A percentile compares a stretch with the other conserved stretches of the same genome.
These are phyloP conservation scores for Aspergillus ochraceus DNA, from an alignment of 2,329 filamentous ascomycete species.

Conservation along the genomic window DNA sequence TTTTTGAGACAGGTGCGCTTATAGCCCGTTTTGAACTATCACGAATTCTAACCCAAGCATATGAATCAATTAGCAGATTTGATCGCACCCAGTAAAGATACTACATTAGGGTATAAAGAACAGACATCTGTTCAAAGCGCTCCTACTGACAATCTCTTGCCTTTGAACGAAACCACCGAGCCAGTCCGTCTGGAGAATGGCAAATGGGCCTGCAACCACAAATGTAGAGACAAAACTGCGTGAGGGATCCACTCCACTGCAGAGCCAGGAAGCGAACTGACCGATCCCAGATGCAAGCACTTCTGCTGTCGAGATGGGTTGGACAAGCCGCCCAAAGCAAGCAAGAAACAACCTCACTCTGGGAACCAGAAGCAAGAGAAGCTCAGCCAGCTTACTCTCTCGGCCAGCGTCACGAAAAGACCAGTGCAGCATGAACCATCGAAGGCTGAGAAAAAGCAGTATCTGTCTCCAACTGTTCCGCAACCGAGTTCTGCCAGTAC, in stretches of 20 bases:
- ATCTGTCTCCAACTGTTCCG: neutral
- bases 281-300: slow-evolving; percentile 61
- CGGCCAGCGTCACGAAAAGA: slow-evolving; percentile 26
- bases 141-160: neutral
- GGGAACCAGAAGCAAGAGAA: slow-evolving; percentile 22
- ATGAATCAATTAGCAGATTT: slow-evolving; percentile 23
- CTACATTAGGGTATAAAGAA: neutral
- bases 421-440: neutral
- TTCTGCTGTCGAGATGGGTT: slow-evolving; percentile 71
- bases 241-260: slow-evolving; percentile 25
- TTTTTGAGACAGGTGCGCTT: slow-evolving; percentile 45
- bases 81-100: slow-evolving; percentile 5
- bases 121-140: neutral
- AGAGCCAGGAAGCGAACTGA: slow-evolving; percentile 9
- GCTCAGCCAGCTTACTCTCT: slow-evolving; percentile 30
- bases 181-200: slow-evolving; percentile 64
- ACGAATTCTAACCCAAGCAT: neutral
- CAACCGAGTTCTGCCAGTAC: neutral
- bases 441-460: neutral
- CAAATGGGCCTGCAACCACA: slow-evolving; percentile 72
- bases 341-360: slow-evolving; percentile 22
- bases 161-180: slow-evolving; percentile 23
- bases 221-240: slow-evolving; percentile 61
- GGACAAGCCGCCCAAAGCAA: slow-evolving; percentile 59
- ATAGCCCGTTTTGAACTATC: neutral